Percentiles rank a stretch among this genome's conserved stretches.
phyloP scores from a whole-genome alignment of 2,329 filamentous ascomycete genomes.

The Berkeleyomyces rouxiae region DNA sequence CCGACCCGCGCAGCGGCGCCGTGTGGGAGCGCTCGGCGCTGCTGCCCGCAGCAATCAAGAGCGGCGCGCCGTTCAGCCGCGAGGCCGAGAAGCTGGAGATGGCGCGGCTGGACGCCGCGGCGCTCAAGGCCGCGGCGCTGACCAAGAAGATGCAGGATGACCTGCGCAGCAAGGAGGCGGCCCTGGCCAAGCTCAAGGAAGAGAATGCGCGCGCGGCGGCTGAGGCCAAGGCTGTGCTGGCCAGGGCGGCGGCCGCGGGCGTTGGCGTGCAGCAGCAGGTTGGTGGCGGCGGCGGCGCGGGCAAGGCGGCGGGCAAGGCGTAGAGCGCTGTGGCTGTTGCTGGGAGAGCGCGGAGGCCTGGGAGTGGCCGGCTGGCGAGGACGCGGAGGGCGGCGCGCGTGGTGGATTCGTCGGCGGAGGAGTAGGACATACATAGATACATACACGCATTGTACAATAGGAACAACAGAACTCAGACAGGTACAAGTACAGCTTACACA shows the following conservation, averaged over 20 bases:
- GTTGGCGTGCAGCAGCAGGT: background rate
- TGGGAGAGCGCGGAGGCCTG: background rate
- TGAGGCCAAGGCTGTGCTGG: constrained; percentile 17
- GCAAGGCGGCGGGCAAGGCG: constrained; percentile 5
- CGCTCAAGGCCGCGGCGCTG: constrained; percentile 46
- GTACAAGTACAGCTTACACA: background rate
- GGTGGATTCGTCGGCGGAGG: background rate
- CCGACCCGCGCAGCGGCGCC: constrained; percentile 27
- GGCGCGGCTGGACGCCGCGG: constrained; percentile 44
- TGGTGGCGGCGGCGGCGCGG: background rate
- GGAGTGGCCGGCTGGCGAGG: background rate
- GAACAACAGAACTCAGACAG: constrained; percentile 3
- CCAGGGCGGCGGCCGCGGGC: constrained; percentile 13
- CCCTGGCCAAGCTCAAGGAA: constrained; percentile 43
- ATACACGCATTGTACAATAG: background rate
- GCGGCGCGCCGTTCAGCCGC: constrained; percentile 55
- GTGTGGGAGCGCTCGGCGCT: constrained; percentile 54
- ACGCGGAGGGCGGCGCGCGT: background rate
- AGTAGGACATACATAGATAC: background rate
- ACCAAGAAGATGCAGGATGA: constrained; percentile 40
- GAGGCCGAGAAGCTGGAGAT: constrained; percentile 51
- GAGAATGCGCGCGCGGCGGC: constrained; percentile 33
- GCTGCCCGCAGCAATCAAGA: constrained; percentile 50
- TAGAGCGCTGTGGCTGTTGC: constrained; percentile 4
- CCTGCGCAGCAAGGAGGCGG: constrained; percentile 47